Conservation (phyloP, 345 rosid species). For the Barbarea vulgaris region DNA sequence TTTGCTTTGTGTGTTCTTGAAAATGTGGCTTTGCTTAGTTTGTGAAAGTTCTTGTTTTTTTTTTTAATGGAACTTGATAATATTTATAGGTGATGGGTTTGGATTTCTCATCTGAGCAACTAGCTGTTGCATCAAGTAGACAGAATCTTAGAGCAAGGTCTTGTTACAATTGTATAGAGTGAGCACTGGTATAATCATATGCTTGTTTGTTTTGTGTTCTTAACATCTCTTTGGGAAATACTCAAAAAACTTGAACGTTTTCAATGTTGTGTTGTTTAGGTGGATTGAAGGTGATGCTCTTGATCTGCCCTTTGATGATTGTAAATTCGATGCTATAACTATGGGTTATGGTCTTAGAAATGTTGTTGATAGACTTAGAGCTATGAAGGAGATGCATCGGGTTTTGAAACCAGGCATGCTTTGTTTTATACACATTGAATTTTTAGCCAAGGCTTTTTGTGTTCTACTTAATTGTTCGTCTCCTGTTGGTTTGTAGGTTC, state of each 20-base stretch:
- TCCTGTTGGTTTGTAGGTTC: constrained; percentile 52
- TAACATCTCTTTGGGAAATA: background rate
- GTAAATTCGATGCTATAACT: constrained; percentile 76
- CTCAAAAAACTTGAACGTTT: background rate
- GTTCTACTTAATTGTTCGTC: background rate
- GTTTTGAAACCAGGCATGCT: constrained; percentile 76
- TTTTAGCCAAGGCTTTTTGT: constrained; percentile 6
- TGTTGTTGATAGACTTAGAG: constrained; percentile 61
- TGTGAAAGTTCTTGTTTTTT: background rate
- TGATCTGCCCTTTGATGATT: constrained; percentile 69
- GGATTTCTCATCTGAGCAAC: constrained; percentile 81
- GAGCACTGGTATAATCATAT: constrained; percentile 64
- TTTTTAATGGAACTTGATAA: constrained; percentile 1
- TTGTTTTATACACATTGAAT: background rate
- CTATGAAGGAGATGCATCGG: constrained; percentile 70
- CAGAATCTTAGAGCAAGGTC: constrained; percentile 51
- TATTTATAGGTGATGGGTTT: constrained; percentile 64
- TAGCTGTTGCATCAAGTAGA: constrained; percentile 67
- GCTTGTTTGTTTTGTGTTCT: constrained; percentile 33
- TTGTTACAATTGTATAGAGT: constrained; percentile 80
- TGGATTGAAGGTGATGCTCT: constrained; percentile 89
- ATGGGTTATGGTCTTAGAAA: constrained; percentile 90
- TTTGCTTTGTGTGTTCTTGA: background rate
- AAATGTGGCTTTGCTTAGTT: background rate
- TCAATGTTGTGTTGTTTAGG: constrained; percentile 36